Evolutionary conservation across 352 stramenopile genomes (phyloP).

Genomic region (Phytophthora foliorum): DNA sequence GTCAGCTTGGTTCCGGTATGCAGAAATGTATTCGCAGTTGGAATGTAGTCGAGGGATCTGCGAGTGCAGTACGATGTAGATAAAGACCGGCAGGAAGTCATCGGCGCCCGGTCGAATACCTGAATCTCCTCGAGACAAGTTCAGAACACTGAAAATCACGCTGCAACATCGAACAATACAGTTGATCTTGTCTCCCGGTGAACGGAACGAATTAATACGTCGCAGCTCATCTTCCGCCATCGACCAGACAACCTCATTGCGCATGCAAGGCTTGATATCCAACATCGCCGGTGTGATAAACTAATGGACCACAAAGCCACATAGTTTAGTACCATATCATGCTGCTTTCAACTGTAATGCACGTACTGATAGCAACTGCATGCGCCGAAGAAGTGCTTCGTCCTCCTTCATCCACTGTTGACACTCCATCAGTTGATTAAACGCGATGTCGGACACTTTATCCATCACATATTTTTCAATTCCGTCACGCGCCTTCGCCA

Average conservation of each 20-base stretch:
- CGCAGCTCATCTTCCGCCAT: conserved; percentile 91
- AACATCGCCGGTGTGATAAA: conserved; percentile 88
- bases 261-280: conserved; percentile 92
- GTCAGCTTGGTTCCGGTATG: conserved; percentile 88
- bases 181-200: conserved; percentile 92
- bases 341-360: not conserved
- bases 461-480: conserved; percentile 95
- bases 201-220: conserved; percentile 89
- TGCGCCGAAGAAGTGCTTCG: conserved; percentile 70
- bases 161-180: conserved; percentile 90
- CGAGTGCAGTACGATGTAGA: conserved; percentile 93
- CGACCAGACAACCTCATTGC: conserved; percentile 91
- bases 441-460: conserved; percentile 84
- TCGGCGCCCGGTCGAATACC: conserved; percentile 81
- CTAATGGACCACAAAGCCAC: conserved; percentile 1
- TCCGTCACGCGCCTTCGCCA: conserved; percentile 78
- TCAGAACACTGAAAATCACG: conserved; percentile 93
- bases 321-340: conserved; percentile 1
- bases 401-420: conserved; percentile 81
- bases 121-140: conserved; percentile 76
- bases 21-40: conserved; percentile 93
- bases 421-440: conserved; percentile 77
- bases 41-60: conserved; percentile 88
- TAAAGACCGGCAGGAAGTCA: conserved; percentile 94
- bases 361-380: conserved; percentile 85